Evolutionary conservation across 345 rosid species (phyloP).

Genomic region (Populus davidiana): DNA sequence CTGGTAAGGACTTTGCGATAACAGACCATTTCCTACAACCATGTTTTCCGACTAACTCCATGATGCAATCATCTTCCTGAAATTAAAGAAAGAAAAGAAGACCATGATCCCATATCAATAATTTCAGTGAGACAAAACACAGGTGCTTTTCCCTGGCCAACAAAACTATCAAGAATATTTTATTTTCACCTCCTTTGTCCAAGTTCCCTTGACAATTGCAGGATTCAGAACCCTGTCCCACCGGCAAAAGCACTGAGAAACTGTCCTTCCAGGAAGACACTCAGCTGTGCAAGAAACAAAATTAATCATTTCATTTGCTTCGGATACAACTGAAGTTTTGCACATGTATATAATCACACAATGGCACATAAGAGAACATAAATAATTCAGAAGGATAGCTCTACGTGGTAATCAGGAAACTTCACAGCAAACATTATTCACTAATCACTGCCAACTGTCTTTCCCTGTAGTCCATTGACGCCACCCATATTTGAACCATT

Average conservation of each 20-base stretch:
- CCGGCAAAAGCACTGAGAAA: slow-evolving; percentile 33
- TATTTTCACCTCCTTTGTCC: slow-evolving; percentile 29
- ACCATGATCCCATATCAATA: background rate
- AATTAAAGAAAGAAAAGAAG: background rate
- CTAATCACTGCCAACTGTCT: too few species aligned
- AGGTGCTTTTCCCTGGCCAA: too few species aligned
- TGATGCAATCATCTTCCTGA: slow-evolving; percentile 29
- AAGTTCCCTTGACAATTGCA: slow-evolving; percentile 22
- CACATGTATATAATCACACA: background rate
- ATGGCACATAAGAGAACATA: background rate
- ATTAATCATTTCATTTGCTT: background rate
- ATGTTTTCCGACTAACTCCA: slow-evolving; percentile 12
- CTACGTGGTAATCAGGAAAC: too few species aligned
- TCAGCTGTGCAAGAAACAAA: slow-evolving; percentile 21
- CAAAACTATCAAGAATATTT: background rate
- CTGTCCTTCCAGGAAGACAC: slow-evolving; percentile 22
- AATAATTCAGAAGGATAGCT: background rate
- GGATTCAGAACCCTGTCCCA: slow-evolving; percentile 33
- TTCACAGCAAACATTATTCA: too few species aligned
- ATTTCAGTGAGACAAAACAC: background rate
- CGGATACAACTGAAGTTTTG: background rate
- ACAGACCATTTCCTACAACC: slow-evolving; percentile 26
- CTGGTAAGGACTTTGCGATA: slow-evolving; percentile 26
- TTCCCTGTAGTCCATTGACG: too few species aligned
- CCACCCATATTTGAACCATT: too few species aligned